Evolutionary conservation across 2,329 filamentous ascomycete species (phyloP).

Genomic region (Trichoderma endophyticum): DNA sequence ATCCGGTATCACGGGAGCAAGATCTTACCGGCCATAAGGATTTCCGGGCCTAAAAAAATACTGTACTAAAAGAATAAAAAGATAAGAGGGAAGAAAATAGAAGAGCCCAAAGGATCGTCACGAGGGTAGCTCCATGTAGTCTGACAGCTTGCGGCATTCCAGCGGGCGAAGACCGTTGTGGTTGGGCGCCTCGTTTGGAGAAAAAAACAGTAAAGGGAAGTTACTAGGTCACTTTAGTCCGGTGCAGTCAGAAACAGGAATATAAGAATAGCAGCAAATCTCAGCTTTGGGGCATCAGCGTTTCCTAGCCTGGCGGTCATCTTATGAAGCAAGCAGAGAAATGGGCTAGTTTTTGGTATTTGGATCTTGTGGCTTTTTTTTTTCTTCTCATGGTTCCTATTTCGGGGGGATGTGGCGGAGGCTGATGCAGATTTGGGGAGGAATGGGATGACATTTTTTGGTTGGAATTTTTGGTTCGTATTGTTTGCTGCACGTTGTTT

Average conservation of each 20-base stretch:
- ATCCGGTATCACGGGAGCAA: neutral
- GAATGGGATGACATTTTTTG: neutral
- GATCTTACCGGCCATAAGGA: neutral
- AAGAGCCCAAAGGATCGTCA: neutral
- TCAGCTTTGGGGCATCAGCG: neutral
- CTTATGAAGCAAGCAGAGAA: too few relatives aligned
- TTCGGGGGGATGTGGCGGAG: neutral
- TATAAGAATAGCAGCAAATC: neutral
- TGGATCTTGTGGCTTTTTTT: neutral
- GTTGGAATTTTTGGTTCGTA: neutral
- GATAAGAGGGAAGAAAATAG: neutral
- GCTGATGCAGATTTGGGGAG: neutral
- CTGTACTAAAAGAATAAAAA: neutral
- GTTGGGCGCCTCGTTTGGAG: neutral
- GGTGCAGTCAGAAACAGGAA: neutral
- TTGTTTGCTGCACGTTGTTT: neutral
- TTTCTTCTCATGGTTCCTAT: neutral
- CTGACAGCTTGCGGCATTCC: neutral
- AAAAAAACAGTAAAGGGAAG: neutral
- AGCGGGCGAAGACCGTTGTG: neutral
- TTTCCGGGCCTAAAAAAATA: neutral
- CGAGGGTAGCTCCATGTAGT: neutral
- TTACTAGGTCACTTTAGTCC: neutral
- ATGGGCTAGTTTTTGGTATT: neutral
- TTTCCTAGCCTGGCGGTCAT: neutral